Base-by-base conservation (phyloP, 1,284 basidiomycete species). In the Amylostereum chailletii region DNA sequence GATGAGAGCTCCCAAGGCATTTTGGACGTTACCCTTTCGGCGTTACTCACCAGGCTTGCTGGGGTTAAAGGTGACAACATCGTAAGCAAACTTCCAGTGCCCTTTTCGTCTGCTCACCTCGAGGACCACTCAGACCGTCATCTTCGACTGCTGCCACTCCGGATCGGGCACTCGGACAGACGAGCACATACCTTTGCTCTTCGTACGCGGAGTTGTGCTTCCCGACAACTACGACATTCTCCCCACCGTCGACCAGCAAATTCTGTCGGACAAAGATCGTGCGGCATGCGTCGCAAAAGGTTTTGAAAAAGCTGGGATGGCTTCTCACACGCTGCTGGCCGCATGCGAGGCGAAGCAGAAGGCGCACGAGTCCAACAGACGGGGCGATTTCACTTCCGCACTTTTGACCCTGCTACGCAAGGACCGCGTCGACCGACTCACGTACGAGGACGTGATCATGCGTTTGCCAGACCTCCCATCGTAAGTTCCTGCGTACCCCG, bases 81-180 rank as follows among this genome's bases (percentile, higher is more conserved):
- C 34, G 66, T 67, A 45, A 46, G 67, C 56, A 10, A 7, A 19
- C 27, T 7, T 8, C 37, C 36, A 9, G 3, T 41, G 30, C 47
- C n/a, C 39, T 19, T 46, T 6, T 5, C 19, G 47, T 4, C 34
- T 9, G 37, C 38, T 34, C 39, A 41, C 48, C 30, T 2, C 29
- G 4, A 43, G 27, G 50, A 9, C 7, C 19, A 41, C 19, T 3
- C 34, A 68, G 67, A 70, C 67, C 7, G 54, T 69, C 7, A 68
- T 71, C 37, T 54, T 71, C n/a, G 68, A 70, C 51, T 68, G 66
- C 43, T 70, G 69, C 51, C 60, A 61, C 51, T 67, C 68, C 9
- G 68, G 42, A 26, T 43, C 61, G 5, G 65, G 68, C 5, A 56
- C 65, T 33, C 57, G 11, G 10, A 46, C 49, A 32, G 34, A 3